phyloP scores from a whole-genome alignment of 2,329 filamentous ascomycete species.

The Hortaea werneckii region DNA sequence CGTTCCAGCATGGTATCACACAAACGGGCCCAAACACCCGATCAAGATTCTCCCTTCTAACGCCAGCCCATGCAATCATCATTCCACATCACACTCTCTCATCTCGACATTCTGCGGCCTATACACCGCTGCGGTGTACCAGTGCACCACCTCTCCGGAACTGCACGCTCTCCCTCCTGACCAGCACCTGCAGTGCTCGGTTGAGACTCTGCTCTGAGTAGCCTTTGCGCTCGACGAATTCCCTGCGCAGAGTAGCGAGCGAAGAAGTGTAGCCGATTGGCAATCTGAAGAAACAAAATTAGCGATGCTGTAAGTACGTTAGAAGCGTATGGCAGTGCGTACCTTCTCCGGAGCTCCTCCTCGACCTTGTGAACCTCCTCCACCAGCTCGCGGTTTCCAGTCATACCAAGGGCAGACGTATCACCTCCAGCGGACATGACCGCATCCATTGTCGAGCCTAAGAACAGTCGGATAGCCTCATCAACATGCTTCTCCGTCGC shows the following conservation, averaged over 20 bases:
- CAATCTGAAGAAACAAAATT: slow-evolving; percentile 33
- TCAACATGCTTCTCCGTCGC: slow-evolving; percentile 90
- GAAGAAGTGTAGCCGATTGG: slow-evolving; percentile 95
- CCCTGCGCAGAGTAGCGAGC: slow-evolving; percentile 70
- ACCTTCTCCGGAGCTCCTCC: slow-evolving; percentile 70
- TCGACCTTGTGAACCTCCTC: slow-evolving; percentile 83
- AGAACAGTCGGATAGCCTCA: slow-evolving; percentile 91
- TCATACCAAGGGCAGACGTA: slow-evolving; percentile 70
- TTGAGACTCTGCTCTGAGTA: slow-evolving; percentile 82
- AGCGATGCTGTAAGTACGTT: slow-evolving; percentile 1
- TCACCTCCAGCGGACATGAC: slow-evolving; percentile 41
- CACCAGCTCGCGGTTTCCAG: slow-evolving; percentile 75
- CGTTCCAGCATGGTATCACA: too few species aligned
- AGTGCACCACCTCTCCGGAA: slow-evolving; percentile 67
- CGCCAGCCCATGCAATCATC: too few species aligned
- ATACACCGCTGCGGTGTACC: slow-evolving; percentile 57
- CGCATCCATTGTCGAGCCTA: slow-evolving; percentile 95
- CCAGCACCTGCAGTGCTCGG: slow-evolving; percentile 73
- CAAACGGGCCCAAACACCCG: too few species aligned
- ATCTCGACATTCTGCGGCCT: neutral
- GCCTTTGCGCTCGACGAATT: slow-evolving; percentile 85
- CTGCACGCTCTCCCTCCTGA: slow-evolving; percentile 76
- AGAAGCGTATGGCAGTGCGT: neutral
- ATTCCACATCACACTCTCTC: too few species aligned
- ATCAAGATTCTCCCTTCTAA: too few species aligned